Evolutionary conservation across 1,139 yeast species (phyloP), one percentile per base, ranked within the genome.

Genomic region (Pichia sp.): DNA sequence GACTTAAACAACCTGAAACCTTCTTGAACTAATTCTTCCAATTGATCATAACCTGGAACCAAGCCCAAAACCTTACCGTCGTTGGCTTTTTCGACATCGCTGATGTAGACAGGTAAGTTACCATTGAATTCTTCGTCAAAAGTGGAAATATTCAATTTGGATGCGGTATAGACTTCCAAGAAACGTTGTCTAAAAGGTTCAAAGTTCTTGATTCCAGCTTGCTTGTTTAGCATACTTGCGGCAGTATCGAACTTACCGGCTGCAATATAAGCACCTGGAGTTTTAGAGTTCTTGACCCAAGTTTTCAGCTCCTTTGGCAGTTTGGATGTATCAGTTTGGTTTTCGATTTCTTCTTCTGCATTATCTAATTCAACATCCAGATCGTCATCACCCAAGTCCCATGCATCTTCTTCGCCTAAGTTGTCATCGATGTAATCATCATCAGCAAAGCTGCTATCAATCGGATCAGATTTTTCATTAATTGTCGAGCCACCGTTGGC

Each of bases 171-270:
- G 31, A 91, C 87, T 64, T 90, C 93, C 69, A 87, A 64, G 75
- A 93, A 95, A 59, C 97, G 79, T 43, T 77, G 68, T 72, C 93
- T 84, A 62, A 95, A 79, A 27, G 99, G 99, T 65, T 84, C 96
- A 69, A 95, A 92, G 63, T 88, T 79, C 43, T 81, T 84, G 53
- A 89, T 81, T 63, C 98, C 99, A 53, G 87, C 78, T 72, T 95
- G 99, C 66, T 95, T 87, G 73, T 87, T 83, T 66, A 95, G 79
- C 67, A 95, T 80, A 63, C 90, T 93, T 42, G 97, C 95, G 48
- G 99, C 99, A 59, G 93, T 89, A 61, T 92, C 98, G 69, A 92
- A 91, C 6, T 95, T 89, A 63, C 99, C 99, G 2, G 97, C 92
- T 1, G 99, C 97, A 66, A 87, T 91, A 64, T 90, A 90, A 42